A percentile compares a stretch with the other conserved stretches of the same genome.
phyloP scores from a whole-genome alignment of 176 grass and related monocot genomes.

The Raddia guianensis region DNA sequence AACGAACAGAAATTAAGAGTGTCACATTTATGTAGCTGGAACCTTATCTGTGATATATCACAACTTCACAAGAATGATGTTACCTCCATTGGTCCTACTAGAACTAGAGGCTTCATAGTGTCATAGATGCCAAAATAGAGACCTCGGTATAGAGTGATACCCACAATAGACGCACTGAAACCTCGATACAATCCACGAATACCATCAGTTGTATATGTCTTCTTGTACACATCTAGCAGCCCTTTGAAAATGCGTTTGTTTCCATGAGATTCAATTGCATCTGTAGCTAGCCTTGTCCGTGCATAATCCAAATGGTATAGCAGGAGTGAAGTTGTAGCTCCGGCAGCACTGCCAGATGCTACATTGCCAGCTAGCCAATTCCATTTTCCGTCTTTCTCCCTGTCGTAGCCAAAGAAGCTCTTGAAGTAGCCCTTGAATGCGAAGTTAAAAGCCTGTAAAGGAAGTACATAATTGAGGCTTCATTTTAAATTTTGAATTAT shows the following conservation, averaged over 20 bases:
- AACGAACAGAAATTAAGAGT: constrained; percentile 31
- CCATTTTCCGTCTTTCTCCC: constrained; percentile 64
- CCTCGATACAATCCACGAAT: constrained; percentile 82
- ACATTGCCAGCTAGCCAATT: constrained; percentile 83
- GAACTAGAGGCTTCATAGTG: constrained; percentile 76
- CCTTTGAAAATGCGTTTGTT: constrained; percentile 72
- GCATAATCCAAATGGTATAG: constrained; percentile 96
- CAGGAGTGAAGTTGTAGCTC: constrained; percentile 76
- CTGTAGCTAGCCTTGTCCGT: constrained; percentile 76
- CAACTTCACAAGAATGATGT: constrained; percentile 29
- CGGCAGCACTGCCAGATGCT: constrained; percentile 75
- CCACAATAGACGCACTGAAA: constrained; percentile 79
- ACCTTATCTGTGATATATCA: constrained; percentile 5
- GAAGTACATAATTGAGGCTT: constrained; percentile 11
- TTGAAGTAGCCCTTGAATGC: constrained; percentile 95
- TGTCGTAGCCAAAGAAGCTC: constrained; percentile 68
- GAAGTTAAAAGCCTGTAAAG: constrained; percentile 88
- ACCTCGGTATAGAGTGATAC: constrained; percentile 85
- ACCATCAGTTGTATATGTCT: constrained; percentile 68
- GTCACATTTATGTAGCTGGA: background rate
- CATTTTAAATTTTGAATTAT: background rate
- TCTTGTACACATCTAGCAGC: constrained; percentile 79
- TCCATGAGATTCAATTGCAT: constrained; percentile 60
- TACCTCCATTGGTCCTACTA: constrained; percentile 88
- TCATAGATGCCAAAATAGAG: constrained; percentile 94